These are phyloP conservation scores for Xylaria bambusicola DNA, from an alignment of 495 filamentous ascomycete genomes.

Conservation along the genomic window DNA sequence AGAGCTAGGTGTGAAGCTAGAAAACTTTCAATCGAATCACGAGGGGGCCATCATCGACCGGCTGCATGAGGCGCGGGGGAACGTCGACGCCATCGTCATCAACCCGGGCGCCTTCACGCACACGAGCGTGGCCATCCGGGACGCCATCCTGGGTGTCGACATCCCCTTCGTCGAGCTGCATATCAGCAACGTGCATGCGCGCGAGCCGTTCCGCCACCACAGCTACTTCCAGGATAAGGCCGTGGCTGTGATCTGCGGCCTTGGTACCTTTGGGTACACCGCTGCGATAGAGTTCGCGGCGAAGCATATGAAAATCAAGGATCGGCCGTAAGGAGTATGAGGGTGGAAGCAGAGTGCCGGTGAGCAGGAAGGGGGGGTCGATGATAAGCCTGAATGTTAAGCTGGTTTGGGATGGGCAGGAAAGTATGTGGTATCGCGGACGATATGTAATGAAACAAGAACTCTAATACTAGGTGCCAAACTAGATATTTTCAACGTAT, in stretches of 20 bases:
- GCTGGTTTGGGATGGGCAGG: too few species aligned
- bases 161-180: slow-evolving; percentile 75
- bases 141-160: slow-evolving; percentile 62
- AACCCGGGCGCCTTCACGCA: slow-evolving; percentile 72
- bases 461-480: too few species aligned
- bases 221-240: slow-evolving; percentile 74
- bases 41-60: slow-evolving; percentile 65
- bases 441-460: too few species aligned
- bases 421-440: too few species aligned
- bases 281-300: slow-evolving; percentile 67
- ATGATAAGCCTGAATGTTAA: too few species aligned
- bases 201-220: slow-evolving; percentile 64
- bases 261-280: slow-evolving; percentile 69
- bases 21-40: slow-evolving; percentile 66
- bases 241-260: slow-evolving; percentile 64
- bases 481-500: too few species aligned
- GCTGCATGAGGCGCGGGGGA: slow-evolving; percentile 56
- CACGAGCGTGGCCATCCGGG: slow-evolving; percentile 66
- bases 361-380: neutral
- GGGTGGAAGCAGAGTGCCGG: neutral
- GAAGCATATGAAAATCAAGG: slow-evolving; percentile 45
- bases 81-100: slow-evolving; percentile 64
- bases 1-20: slow-evolving; percentile 43
- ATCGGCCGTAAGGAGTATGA: slow-evolving; percentile 2
- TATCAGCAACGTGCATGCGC: slow-evolving; percentile 66